These are phyloP conservation scores for Lasiodiplodia citricola DNA, from an alignment of 2,329 filamentous ascomycete genomes.

Conservation along the genomic window DNA sequence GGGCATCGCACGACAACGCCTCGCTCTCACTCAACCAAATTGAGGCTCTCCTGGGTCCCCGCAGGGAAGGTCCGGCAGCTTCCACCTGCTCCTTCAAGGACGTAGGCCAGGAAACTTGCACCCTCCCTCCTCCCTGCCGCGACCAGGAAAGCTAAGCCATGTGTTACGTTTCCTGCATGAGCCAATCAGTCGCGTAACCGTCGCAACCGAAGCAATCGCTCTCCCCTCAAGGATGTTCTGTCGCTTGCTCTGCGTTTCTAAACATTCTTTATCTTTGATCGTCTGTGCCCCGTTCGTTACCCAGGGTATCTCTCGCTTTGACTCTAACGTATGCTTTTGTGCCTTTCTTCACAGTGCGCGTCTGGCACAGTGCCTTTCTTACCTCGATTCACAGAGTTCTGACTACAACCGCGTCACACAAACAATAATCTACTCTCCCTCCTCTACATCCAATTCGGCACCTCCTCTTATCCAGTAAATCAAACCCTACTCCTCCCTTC, in stretches of 20 bases:
- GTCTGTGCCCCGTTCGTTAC: background rate
- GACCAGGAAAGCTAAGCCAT: background rate
- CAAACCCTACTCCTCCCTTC: background rate
- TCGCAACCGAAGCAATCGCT: background rate
- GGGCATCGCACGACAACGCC: background rate
- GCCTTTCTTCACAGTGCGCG: too few relatives aligned
- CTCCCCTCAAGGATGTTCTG: background rate
- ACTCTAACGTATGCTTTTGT: background rate
- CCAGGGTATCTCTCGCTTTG: background rate
- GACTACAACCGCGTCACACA: background rate
- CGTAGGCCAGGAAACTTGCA: background rate
- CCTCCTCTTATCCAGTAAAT: background rate
- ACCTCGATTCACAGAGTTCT: background rate
- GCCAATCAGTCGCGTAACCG: background rate
- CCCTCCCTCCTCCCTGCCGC: too few relatives aligned
- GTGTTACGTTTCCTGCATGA: background rate
- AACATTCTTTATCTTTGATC: background rate
- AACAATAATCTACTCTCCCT: background rate
- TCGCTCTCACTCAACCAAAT: background rate
- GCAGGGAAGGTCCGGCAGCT: background rate
- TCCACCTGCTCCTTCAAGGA: background rate
- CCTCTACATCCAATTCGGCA: background rate
- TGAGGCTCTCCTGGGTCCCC: background rate
- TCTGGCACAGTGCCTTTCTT: too few relatives aligned
- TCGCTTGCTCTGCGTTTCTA: background rate